These are phyloP conservation scores for Suillus fuscotomentosus DNA, from an alignment of 768 basidiomycete genomes.

Conservation along the genomic window DNA sequence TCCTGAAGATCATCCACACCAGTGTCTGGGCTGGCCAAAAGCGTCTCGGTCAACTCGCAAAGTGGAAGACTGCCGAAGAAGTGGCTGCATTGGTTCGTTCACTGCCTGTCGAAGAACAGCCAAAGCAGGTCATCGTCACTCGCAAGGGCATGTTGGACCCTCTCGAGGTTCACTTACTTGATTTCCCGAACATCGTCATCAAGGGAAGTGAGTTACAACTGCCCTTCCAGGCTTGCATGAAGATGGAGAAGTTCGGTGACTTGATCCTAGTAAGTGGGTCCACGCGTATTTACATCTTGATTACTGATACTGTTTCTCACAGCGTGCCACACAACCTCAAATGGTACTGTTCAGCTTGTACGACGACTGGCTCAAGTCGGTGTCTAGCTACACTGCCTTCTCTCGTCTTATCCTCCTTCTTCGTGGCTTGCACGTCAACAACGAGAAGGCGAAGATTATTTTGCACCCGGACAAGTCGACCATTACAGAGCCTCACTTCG, in stretches of 20 bases:
- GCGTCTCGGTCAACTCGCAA: slow-evolving; percentile 97
- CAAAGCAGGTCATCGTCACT: slow-evolving; percentile 99
- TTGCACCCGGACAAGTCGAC: slow-evolving; percentile 96
- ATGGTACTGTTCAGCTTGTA: slow-evolving; percentile 99
- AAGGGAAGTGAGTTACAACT: slow-evolving; percentile 97
- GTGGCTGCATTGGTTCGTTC: slow-evolving; percentile 97
- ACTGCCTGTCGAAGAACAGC: slow-evolving; percentile 99
- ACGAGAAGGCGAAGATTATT: slow-evolving; percentile 99
- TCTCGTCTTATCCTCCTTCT: slow-evolving; percentile 96
- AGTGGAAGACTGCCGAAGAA: slow-evolving; percentile 99
- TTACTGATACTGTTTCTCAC: slow-evolving; percentile 8
- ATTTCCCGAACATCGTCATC: slow-evolving; percentile 99
- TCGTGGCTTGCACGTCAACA: slow-evolving; percentile 97
- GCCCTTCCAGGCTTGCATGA: slow-evolving; percentile 99
- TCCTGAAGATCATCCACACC: slow-evolving; percentile 99
- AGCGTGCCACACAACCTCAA: slow-evolving; percentile 97
- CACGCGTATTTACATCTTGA: neutral
- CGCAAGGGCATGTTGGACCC: slow-evolving; percentile 99
- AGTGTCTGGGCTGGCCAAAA: slow-evolving; percentile 99
- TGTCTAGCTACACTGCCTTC: slow-evolving; percentile 99
- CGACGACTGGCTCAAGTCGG: slow-evolving; percentile 98
- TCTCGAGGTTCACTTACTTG: slow-evolving; percentile 96
- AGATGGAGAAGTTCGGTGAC: slow-evolving; percentile 99
- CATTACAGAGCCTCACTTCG: slow-evolving; percentile 95
- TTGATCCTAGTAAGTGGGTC: slow-evolving; percentile 67